Conservation (phyloP, 495 filamentous ascomycete genomes). For the Halenospora varia region DNA sequence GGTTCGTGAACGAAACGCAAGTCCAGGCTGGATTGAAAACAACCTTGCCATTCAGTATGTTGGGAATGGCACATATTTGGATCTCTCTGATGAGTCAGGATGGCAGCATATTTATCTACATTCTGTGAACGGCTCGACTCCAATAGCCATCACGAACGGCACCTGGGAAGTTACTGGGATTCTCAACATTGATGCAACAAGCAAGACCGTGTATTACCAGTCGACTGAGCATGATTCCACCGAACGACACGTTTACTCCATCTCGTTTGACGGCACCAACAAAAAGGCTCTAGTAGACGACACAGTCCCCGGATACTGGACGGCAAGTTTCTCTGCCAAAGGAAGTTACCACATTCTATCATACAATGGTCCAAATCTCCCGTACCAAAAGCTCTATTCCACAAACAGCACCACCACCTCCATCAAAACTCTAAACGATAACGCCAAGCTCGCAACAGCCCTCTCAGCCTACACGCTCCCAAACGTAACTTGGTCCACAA, state of each 20-base stretch:
- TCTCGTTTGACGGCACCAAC: conserved; percentile 39
- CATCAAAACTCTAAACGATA: conserved; percentile 45
- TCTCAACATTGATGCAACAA: conserved; percentile 43
- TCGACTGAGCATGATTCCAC: conserved; percentile 52
- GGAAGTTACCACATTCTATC: conserved; percentile 52
- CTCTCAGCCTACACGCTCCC: conserved; percentile 47
- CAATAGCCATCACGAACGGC: conserved; percentile 46
- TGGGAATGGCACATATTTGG: conserved; percentile 43
- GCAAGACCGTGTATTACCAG: conserved; percentile 48
- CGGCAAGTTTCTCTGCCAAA: conserved; percentile 47
- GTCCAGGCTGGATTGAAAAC: conserved; percentile 55
- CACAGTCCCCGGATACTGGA: conserved; percentile 42
- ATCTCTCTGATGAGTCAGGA: conserved; percentile 51
- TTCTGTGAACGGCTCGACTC: conserved; percentile 39
- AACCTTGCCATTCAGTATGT: conserved; percentile 45
- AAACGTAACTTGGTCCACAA: conserved; percentile 41
- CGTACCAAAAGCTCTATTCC: conserved; percentile 51
- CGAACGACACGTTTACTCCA: conserved; percentile 51
- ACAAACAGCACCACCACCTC: conserved; percentile 37
- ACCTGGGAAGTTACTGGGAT: conserved; percentile 51
- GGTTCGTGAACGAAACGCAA: conserved; percentile 47
- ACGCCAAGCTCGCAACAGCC: conserved; percentile 38
- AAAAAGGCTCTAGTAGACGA: conserved; percentile 49
- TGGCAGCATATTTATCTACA: conserved; percentile 54
- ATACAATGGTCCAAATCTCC: conserved; percentile 52